Percentiles rank a stretch among this genome's conserved stretches.
phyloP scores from a whole-genome alignment of 2,329 filamentous ascomycete species.

The Colletotrichum magnum region DNA sequence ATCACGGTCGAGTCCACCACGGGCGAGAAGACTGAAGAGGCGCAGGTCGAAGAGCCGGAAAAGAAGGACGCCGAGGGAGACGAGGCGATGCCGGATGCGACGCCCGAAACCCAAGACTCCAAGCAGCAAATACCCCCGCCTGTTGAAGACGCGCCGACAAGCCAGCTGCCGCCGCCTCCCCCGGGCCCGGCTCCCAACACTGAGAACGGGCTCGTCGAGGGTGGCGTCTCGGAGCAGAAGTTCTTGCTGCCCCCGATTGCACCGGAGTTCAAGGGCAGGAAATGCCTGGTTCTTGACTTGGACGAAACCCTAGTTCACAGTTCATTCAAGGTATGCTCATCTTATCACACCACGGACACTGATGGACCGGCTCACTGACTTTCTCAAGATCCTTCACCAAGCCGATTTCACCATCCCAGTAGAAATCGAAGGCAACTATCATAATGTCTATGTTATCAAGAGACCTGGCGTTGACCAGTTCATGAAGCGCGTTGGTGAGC shows the following conservation, averaged over 20 bases:
- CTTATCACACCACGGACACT: background rate
- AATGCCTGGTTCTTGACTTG: conserved; percentile 94
- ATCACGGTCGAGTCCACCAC: conserved; percentile 43
- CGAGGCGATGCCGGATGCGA: conserved; percentile 76
- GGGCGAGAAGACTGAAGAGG: conserved; percentile 44
- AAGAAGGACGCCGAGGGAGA: conserved; percentile 70
- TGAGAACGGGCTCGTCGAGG: background rate
- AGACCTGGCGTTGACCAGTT: conserved; percentile 98
- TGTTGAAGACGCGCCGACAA: conserved; percentile 53
- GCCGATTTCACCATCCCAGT: conserved; percentile 99
- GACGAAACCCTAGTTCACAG: conserved; percentile 98
- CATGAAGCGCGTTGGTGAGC: conserved; percentile 97
- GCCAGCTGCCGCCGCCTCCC: conserved; percentile 61
- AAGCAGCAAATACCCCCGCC: conserved; percentile 54
- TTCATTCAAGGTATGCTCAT: conserved; percentile 87
- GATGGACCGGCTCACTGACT: conserved; percentile 30
- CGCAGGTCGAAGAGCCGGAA: conserved; percentile 39
- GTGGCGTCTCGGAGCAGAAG: conserved; percentile 62
- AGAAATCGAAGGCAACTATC: conserved; percentile 98
- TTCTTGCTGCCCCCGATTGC: conserved; percentile 87
- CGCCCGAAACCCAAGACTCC: conserved; percentile 64
- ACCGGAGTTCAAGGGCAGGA: conserved; percentile 86
- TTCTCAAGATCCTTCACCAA: conserved; percentile 88
- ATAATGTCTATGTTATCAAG: conserved; percentile 99
- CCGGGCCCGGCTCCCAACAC: conserved; percentile 58